phyloP scores from a whole-genome alignment of 139 green algal genomes.

The Astrephomene gubernaculifera region DNA sequence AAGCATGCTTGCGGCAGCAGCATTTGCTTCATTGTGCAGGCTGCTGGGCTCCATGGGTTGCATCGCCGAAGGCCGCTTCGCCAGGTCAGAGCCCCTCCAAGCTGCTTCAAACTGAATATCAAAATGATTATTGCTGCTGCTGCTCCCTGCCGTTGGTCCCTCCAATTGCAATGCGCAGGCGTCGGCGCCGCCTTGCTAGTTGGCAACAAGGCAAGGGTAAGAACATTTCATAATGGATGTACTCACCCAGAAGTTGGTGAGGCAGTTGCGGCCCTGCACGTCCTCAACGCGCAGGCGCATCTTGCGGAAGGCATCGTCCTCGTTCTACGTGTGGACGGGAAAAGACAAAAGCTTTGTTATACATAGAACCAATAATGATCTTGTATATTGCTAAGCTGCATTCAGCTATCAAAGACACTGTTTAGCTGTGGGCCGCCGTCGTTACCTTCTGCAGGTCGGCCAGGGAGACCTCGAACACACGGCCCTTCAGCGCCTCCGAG shows the following conservation, averaged over 20 bases:
- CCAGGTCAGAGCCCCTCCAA: conserved; percentile 1
- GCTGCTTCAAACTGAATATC: background rate
- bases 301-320: conserved; percentile 98
- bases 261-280: conserved; percentile 94
- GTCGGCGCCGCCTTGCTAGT: background rate
- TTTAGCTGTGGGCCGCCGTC: background rate
- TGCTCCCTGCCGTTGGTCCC: background rate
- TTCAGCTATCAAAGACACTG: background rate
- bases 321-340: conserved; percentile 77
- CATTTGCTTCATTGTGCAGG: too few species aligned
- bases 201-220: background rate
- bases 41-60: too few species aligned
- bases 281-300: conserved; percentile 97
- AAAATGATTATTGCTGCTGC: background rate
- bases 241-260: conserved; percentile 96
- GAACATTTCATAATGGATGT: background rate
- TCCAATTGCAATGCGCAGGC: background rate
- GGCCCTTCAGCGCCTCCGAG: conserved; percentile 97
- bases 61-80: too few species aligned
- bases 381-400: background rate
- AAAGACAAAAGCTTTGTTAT: background rate
- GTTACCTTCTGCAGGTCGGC: conserved; percentile 96
- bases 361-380: background rate
- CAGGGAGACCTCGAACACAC: conserved; percentile 96
- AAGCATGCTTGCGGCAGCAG: too few species aligned